phyloP scores from a whole-genome alignment of 345 rosid genomes.

The Brassica carinata region DNA sequence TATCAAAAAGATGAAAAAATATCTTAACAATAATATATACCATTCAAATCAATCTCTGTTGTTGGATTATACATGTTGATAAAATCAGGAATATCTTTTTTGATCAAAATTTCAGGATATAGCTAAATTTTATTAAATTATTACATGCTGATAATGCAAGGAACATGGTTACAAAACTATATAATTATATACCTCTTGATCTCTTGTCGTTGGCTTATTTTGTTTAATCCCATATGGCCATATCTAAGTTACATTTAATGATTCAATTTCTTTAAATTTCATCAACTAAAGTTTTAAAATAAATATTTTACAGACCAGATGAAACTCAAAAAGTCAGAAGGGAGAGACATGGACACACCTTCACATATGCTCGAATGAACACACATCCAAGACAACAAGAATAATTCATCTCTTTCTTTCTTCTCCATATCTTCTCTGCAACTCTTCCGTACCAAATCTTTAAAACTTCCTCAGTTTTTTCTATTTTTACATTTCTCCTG shows the following conservation, averaged over 20 bases:
- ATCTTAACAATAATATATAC: background rate
- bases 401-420: conserved; percentile 10
- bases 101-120: too few species aligned
- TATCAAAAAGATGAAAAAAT: background rate
- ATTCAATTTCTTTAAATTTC: background rate
- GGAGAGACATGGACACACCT: background rate
- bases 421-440: conserved; percentile 24
- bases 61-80: background rate
- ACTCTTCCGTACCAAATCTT: conserved; percentile 13
- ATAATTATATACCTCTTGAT: background rate
- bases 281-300: background rate
- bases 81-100: background rate
- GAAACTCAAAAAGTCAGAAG: conserved; percentile 40
- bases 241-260: conserved; percentile 37
- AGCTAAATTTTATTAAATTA: background rate
- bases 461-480: background rate
- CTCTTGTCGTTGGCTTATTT: conserved; percentile 15
- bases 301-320: conserved; percentile 19
- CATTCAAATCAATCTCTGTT: background rate
- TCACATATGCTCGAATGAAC: background rate
- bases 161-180: conserved; percentile 29
- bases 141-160: conserved; percentile 31
- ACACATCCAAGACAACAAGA: background rate
- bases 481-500: background rate
- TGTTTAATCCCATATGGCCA: background rate